These are phyloP conservation scores for Thinopyrum obtusiflorum DNA, from an alignment of 202 grass and related monocot genomes.

Conservation along the genomic window DNA sequence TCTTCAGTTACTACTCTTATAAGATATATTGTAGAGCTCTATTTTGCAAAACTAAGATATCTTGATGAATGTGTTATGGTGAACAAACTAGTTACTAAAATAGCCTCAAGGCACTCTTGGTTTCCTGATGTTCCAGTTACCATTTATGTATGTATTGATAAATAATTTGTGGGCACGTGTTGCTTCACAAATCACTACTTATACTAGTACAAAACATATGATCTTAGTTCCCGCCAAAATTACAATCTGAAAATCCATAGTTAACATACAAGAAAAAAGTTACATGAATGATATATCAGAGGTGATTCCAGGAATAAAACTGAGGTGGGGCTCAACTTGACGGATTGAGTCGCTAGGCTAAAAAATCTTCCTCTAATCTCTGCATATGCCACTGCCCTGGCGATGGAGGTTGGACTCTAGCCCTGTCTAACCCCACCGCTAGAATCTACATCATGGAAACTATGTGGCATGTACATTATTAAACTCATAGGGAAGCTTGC, in stretches of 20 bases:
- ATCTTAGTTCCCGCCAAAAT: slow-evolving; percentile 10
- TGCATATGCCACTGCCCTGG: background rate
- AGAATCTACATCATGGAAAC: slow-evolving; percentile 17
- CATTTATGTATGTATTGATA: background rate
- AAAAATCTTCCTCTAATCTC: background rate
- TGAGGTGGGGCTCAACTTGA: background rate
- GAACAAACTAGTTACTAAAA: slow-evolving; percentile 27
- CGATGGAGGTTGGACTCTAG: background rate
- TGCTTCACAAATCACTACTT: slow-evolving; percentile 22
- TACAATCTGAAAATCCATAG: slow-evolving; percentile 2
- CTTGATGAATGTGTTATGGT: background rate
- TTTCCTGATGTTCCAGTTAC: slow-evolving; percentile 8
- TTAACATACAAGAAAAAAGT: background rate
- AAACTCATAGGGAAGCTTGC: slow-evolving; percentile 23
- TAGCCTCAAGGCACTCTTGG: slow-evolving; percentile 15
- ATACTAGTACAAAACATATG: background rate
- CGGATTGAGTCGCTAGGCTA: background rate
- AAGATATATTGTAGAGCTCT: background rate
- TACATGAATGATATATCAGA: background rate
- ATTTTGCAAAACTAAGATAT: slow-evolving; percentile 6
- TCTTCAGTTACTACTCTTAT: slow-evolving; percentile 29
- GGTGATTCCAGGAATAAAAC: background rate
- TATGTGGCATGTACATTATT: background rate
- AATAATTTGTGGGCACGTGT: background rate
- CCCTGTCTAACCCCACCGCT: background rate